Conservation (phyloP, 768 basidiomycete genomes). For the Megacollybia marginata region DNA sequence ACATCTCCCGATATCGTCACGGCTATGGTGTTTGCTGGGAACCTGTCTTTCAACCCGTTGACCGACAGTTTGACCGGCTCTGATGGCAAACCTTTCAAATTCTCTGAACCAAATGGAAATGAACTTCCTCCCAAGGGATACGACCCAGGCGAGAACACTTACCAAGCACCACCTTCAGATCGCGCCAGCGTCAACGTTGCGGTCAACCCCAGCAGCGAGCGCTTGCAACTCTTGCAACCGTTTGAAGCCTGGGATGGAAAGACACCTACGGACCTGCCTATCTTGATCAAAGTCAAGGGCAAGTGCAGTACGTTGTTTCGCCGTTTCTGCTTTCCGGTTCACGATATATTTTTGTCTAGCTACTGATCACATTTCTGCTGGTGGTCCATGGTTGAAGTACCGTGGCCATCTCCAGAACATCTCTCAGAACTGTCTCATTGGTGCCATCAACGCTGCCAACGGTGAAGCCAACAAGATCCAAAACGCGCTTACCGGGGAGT, state of each 20-base stretch:
- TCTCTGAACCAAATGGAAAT: slow-evolving; percentile 83
- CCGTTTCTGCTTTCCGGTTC: neutral
- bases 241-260: slow-evolving; percentile 94
- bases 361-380: slow-evolving; percentile 93
- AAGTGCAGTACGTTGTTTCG: slow-evolving; percentile 79
- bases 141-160: slow-evolving; percentile 95
- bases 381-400: slow-evolving; percentile 99
- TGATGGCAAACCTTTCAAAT: slow-evolving; percentile 97
- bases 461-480: slow-evolving; percentile 94
- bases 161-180: slow-evolving; percentile 89
- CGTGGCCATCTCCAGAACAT: slow-evolving; percentile 99
- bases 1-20: slow-evolving; percentile 94
- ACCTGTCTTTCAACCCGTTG: slow-evolving; percentile 94
- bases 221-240: slow-evolving; percentile 71
- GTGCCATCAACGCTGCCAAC: slow-evolving; percentile 94
- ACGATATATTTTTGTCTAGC: slow-evolving; percentile 27
- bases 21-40: slow-evolving; percentile 92
- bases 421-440: slow-evolving; percentile 96
- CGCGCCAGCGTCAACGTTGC: slow-evolving; percentile 80
- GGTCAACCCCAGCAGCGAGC: slow-evolving; percentile 71
- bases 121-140: slow-evolving; percentile 95
- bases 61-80: slow-evolving; percentile 81
- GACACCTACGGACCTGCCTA: slow-evolving; percentile 79
- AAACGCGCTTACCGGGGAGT: slow-evolving; percentile 86
- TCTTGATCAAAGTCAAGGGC: slow-evolving; percentile 97